These are phyloP conservation scores for Eucalyptus sp. DNA, from an alignment of 345 rosid genomes.

Conservation along the genomic window DNA sequence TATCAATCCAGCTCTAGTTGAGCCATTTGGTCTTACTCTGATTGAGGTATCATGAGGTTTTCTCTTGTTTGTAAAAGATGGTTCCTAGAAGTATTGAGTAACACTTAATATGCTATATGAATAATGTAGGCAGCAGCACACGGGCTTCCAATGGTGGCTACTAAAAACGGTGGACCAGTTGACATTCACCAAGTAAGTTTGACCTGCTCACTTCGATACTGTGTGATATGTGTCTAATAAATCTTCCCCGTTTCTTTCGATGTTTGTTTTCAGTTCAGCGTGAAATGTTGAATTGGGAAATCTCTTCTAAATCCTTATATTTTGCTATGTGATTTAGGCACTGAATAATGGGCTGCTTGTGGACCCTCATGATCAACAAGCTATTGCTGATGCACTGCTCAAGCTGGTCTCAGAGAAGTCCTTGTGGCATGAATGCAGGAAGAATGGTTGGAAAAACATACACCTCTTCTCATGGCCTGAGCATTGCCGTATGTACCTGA, in stretches of 20 bases:
- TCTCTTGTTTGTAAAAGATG: neutral
- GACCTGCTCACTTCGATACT: neutral
- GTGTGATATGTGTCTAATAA: neutral
- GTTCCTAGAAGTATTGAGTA: neutral
- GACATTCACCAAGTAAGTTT: slow-evolving; percentile 64
- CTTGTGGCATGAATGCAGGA: slow-evolving; percentile 78
- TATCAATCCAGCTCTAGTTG: slow-evolving; percentile 94
- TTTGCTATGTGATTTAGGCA: slow-evolving; percentile 32
- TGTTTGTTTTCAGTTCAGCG: neutral
- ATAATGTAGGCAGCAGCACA: slow-evolving; percentile 85
- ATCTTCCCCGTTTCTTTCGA: neutral
- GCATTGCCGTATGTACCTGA: slow-evolving; percentile 92
- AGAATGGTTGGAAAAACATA: slow-evolving; percentile 93
- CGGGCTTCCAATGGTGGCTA: slow-evolving; percentile 98
- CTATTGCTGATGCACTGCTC: slow-evolving; percentile 78
- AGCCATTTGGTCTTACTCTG: slow-evolving; percentile 94
- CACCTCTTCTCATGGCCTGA: slow-evolving; percentile 98
- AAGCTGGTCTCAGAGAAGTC: slow-evolving; percentile 90
- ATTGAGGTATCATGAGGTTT: slow-evolving; percentile 47
- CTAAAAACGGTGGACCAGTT: slow-evolving; percentile 96
- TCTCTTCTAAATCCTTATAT: neutral
- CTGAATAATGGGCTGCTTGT: slow-evolving; percentile 87
- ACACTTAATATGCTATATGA: neutral
- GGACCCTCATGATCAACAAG: slow-evolving; percentile 88
- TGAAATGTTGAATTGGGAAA: neutral